Conservation (phyloP, 73 alveolate species). For the Durusdinium trenchii region DNA sequence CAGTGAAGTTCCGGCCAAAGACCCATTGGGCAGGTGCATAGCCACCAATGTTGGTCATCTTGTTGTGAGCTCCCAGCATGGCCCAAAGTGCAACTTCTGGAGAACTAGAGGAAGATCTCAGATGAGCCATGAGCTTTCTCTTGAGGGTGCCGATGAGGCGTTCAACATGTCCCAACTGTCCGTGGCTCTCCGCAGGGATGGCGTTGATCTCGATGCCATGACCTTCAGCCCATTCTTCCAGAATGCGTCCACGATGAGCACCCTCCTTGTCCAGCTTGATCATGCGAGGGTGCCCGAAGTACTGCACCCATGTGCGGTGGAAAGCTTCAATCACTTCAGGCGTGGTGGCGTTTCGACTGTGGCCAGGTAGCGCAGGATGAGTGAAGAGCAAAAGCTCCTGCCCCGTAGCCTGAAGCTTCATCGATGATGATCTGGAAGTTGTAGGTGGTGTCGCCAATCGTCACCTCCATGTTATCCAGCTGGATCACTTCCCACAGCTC, state of each 20-base stretch:
- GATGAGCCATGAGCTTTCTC: neutral
- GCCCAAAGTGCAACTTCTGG: neutral
- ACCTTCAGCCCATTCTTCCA: neutral
- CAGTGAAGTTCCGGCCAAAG: slow-evolving; percentile 22
- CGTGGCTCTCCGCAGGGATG: neutral
- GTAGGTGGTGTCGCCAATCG: neutral
- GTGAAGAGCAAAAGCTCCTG: neutral
- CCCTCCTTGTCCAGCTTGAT: neutral
- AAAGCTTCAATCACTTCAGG: neutral
- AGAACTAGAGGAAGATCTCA: neutral
- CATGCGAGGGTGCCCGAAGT: slow-evolving; percentile 11
- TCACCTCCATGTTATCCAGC: neutral
- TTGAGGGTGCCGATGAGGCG: slow-evolving; percentile 9
- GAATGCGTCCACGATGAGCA: neutral
- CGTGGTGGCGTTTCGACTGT: neutral
- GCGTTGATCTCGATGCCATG: neutral
- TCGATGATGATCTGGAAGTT: neutral
- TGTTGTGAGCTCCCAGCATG: slow-evolving; percentile 12
- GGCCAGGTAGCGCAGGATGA: neutral
- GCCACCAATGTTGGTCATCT: neutral
- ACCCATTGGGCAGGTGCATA: slow-evolving; percentile 36
- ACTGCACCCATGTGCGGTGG: neutral
- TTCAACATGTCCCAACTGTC: slow-evolving; percentile 13
- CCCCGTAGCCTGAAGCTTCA: neutral
- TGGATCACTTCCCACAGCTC: neutral